Percentiles rank a stretch among this genome's conserved stretches.
phyloP scores from a whole-genome alignment of 1,284 basidiomycete species.

The Schizopora paradoxa region DNA sequence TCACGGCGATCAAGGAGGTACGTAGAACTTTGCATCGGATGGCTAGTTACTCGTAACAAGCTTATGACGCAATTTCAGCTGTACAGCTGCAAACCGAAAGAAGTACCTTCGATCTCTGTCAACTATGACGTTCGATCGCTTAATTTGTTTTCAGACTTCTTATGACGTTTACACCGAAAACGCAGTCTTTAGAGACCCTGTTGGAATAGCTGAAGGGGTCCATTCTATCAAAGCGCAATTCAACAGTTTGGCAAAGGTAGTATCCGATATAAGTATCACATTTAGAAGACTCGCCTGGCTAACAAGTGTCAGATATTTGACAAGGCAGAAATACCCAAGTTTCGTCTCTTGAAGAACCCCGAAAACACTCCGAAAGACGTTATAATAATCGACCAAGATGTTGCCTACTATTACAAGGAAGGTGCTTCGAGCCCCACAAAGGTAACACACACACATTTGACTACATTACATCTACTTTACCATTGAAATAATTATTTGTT shows the following conservation, averaged over 20 bases:
- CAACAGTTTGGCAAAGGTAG: constrained; percentile 42
- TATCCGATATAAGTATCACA: background rate
- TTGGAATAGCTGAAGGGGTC: constrained; percentile 42
- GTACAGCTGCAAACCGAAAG: constrained; percentile 39
- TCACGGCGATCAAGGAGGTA: constrained; percentile 38
- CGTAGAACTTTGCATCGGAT: background rate
- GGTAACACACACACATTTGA: constrained; percentile 22
- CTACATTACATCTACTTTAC: background rate
- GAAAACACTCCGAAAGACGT: constrained; percentile 32
- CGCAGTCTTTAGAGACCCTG: constrained; percentile 45
- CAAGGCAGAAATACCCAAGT: constrained; percentile 38
- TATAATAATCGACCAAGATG: constrained; percentile 46
- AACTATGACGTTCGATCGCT: background rate
- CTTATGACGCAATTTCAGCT: constrained; percentile 26
- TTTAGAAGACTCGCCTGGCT: background rate
- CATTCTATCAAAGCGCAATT: constrained; percentile 43
- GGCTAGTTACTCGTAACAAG: too few relatives aligned
- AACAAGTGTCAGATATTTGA: constrained; percentile 35
- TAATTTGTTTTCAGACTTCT: constrained; percentile 29
- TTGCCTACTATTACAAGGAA: constrained; percentile 40
- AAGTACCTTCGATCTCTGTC: constrained; percentile 24
- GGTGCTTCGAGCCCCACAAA: constrained; percentile 37
- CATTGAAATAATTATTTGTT: background rate
- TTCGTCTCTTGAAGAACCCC: constrained; percentile 41
- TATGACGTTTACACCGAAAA: constrained; percentile 41